phyloP scores from a whole-genome alignment of 2,329 filamentous ascomycete genomes.

The Cladosporium cucumerinum region DNA sequence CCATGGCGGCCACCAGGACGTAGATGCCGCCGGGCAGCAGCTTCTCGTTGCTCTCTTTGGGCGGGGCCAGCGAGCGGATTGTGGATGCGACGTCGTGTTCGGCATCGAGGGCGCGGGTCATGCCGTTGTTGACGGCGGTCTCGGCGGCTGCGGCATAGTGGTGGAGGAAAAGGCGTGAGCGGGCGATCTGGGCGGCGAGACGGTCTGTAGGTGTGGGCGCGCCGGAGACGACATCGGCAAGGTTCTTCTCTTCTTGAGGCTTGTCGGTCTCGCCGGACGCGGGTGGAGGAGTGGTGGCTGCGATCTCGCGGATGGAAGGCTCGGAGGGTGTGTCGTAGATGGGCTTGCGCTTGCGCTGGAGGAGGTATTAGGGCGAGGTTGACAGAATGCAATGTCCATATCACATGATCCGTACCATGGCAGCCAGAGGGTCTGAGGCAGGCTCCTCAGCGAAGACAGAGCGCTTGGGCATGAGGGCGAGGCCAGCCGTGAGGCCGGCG shows the following conservation, averaged over 20 bases:
- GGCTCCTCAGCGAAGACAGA: conserved; percentile 49
- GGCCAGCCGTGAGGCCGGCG: conserved; percentile 43
- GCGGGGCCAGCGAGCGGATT: conserved; percentile 80
- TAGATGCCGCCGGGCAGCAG: conserved; percentile 88
- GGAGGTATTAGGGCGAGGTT: not conserved
- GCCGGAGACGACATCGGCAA: conserved; percentile 31
- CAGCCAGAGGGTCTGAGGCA: conserved; percentile 28
- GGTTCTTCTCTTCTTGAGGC: conserved; percentile 28
- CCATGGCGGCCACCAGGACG: conserved; percentile 91
- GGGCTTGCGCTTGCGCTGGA: conserved; percentile 49
- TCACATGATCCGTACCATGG: conserved; percentile 25
- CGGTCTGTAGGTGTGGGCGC: conserved; percentile 81
- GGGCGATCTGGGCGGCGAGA: conserved; percentile 76
- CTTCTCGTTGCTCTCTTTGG: conserved; percentile 79
- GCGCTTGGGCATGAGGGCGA: conserved; percentile 47
- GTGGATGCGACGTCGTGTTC: conserved; percentile 90
- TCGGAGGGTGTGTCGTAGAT: conserved; percentile 70
- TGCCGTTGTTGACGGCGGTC: conserved; percentile 75
- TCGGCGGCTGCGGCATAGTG: conserved; percentile 70
- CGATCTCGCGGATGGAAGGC: conserved; percentile 35
- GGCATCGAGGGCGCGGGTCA: conserved; percentile 76
- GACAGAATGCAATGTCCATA: not conserved
- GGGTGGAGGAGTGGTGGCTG: conserved; percentile 38
- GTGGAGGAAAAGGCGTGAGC: conserved; percentile 77
- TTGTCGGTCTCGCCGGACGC: conserved; percentile 34